phyloP scores from a whole-genome alignment of 108 stramenopile species.

The Pseudonitzschia pungens region DNA sequence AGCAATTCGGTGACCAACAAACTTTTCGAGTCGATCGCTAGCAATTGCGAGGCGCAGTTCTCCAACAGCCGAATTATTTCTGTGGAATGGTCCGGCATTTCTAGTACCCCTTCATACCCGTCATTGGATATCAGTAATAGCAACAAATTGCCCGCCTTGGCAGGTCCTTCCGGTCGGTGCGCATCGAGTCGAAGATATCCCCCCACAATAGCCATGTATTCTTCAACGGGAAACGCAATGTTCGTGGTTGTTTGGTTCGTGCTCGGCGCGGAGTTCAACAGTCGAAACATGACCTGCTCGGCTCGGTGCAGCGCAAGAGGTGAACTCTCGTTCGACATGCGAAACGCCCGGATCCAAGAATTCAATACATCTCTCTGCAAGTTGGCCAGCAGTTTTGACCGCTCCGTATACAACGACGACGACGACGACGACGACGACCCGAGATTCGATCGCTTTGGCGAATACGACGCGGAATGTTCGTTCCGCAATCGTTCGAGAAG shows the following conservation, averaged over 20 bases:
- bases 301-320: constrained; percentile 13
- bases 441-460: neutral
- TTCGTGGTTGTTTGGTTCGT: neutral
- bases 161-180: neutral
- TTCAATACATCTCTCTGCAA: constrained; percentile 17
- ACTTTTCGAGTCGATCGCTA: neutral
- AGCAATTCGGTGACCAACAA: constrained; percentile 2
- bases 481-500: constrained; percentile 18
- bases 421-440: too few relatives aligned
- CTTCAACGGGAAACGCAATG: constrained; percentile 17
- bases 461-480: constrained; percentile 13
- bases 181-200: constrained; percentile 11
- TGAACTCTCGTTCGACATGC: constrained; percentile 5
- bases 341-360: constrained; percentile 23
- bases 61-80: constrained; percentile 16
- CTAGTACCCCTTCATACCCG: neutral
- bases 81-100: neutral
- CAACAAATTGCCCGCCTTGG: constrained; percentile 14
- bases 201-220: constrained; percentile 14
- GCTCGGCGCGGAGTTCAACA: neutral
- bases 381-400: neutral
- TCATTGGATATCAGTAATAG: constrained; percentile 6
- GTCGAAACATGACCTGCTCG: constrained; percentile 6
- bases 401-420: neutral
- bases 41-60: neutral